These are phyloP conservation scores for Sporisorium graminicola DNA, from an alignment of 1,284 basidiomycete genomes.

Conservation along the genomic window DNA sequence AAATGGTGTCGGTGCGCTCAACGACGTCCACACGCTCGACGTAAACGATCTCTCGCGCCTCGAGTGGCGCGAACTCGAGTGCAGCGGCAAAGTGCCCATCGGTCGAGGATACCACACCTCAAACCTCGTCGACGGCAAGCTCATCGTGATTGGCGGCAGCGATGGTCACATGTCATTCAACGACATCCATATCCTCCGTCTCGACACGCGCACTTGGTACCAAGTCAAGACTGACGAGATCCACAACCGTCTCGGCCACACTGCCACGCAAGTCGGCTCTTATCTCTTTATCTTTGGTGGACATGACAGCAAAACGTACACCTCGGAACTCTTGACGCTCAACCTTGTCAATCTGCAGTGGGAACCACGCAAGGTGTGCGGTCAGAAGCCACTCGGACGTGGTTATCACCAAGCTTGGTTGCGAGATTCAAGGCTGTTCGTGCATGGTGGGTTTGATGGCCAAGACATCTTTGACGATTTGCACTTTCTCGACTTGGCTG, in stretches of 20 bases:
- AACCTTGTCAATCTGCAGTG: conserved; percentile 82
- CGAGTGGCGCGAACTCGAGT: conserved; percentile 74
- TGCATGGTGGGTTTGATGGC: conserved; percentile 91
- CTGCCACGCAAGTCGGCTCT: conserved; percentile 90
- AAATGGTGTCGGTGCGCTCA: conserved; percentile 86
- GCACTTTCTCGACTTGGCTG: conserved; percentile 84
- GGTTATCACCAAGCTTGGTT: conserved; percentile 86
- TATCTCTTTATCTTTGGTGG: conserved; percentile 91
- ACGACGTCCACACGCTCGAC: conserved; percentile 90
- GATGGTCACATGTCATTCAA: conserved; percentile 78
- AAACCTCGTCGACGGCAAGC: conserved; percentile 84
- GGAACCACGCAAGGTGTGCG: conserved; percentile 76
- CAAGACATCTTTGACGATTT: conserved; percentile 85
- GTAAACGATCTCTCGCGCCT: conserved; percentile 74
- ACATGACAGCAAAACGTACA: conserved; percentile 84
- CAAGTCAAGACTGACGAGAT: conserved; percentile 54
- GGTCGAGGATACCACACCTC: conserved; percentile 90
- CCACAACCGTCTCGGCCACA: conserved; percentile 80
- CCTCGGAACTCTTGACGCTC: conserved; percentile 83
- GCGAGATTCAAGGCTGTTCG: conserved; percentile 84
- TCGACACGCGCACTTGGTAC: conserved; percentile 69
- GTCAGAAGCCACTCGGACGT: conserved; percentile 78
- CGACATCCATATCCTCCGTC: conserved; percentile 86
- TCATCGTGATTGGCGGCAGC: conserved; percentile 82
- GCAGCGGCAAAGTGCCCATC: conserved; percentile 69